phyloP scores from a whole-genome alignment of 2,329 filamentous ascomycete species.

The Teratosphaeria gauchensis region DNA sequence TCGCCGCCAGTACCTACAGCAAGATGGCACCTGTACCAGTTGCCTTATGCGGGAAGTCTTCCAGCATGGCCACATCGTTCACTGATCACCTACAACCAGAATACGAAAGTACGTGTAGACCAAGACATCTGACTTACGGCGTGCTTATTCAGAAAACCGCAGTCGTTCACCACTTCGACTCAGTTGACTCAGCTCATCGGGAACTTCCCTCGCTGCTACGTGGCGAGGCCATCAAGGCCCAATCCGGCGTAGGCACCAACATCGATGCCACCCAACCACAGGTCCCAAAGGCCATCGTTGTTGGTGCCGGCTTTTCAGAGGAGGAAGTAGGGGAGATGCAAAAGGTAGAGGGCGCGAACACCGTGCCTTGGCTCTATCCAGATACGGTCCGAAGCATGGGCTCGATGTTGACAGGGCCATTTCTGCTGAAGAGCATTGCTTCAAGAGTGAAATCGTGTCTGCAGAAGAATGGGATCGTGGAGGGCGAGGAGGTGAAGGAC shows the following conservation, averaged over 20 bases:
- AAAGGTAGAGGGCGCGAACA: slow-evolving; percentile 7
- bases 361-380: slow-evolving; percentile 13
- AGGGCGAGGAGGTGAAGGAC: slow-evolving; percentile 4
- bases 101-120: slow-evolving; percentile 8
- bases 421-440: slow-evolving; percentile 11
- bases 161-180: slow-evolving; percentile 15
- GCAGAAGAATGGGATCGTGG: slow-evolving; percentile 9
- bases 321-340: slow-evolving; percentile 11
- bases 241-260: slow-evolving; percentile 10
- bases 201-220: slow-evolving; percentile 13
- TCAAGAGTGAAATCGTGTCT: slow-evolving; percentile 8
- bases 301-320: slow-evolving; percentile 12
- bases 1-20: not conserved
- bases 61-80: slow-evolving; percentile 12
- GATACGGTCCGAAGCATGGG: slow-evolving; percentile 8
- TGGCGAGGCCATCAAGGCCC: slow-evolving; percentile 8
- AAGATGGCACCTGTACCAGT: slow-evolving; percentile 15
- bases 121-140: not conserved
- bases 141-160: not conserved
- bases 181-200: slow-evolving; percentile 3
- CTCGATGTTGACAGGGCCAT: slow-evolving; percentile 6
- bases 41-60: slow-evolving; percentile 14
- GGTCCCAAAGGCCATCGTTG: slow-evolving; percentile 11
- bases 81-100: slow-evolving; percentile 10
- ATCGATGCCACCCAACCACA: not conserved